Percentiles rank a stretch among this genome's conserved stretches.
Conservation (phyloP, 2,329 filamentous ascomycete species). For the Ophiostoma ulmi region DNA sequence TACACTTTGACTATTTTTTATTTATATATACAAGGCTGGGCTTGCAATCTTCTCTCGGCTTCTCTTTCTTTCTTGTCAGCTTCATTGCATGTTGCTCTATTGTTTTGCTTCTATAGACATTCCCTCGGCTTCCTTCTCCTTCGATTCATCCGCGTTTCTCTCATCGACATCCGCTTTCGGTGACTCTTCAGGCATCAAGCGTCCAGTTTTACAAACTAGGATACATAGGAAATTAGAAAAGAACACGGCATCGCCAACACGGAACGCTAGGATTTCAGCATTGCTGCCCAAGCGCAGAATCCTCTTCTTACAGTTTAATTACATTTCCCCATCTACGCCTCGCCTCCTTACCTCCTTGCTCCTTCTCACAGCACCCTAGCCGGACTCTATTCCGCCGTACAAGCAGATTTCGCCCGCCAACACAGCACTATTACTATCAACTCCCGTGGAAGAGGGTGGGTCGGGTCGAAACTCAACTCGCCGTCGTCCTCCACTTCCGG, state of each 20-base stretch:
- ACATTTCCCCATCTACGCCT: constrained; percentile 8
- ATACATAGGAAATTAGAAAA: background rate
- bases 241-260: constrained; percentile 1
- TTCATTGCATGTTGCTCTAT: background rate
- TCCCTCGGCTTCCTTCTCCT: background rate
- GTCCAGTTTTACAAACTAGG: background rate
- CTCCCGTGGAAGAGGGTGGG: constrained; percentile 13
- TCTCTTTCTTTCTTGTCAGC: background rate
- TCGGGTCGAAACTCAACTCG: constrained; percentile 21
- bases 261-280: constrained; percentile 18
- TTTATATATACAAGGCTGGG: background rate
- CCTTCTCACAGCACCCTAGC: background rate
- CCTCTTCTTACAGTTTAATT: background rate
- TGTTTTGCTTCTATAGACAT: background rate
- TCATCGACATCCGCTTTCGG: background rate
- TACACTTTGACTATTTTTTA: background rate
- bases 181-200: constrained; percentile 10
- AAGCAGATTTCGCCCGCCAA: background rate
- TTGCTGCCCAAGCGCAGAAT: constrained; percentile 26
- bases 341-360: background rate
- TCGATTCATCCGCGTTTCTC: background rate
- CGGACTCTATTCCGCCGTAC: background rate
- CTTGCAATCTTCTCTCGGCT: background rate
- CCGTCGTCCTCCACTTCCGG: constrained; percentile 16
- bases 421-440: background rate